Evolutionary conservation across 345 rosid species (phyloP).

Genomic region (Jatropha curcas): DNA sequence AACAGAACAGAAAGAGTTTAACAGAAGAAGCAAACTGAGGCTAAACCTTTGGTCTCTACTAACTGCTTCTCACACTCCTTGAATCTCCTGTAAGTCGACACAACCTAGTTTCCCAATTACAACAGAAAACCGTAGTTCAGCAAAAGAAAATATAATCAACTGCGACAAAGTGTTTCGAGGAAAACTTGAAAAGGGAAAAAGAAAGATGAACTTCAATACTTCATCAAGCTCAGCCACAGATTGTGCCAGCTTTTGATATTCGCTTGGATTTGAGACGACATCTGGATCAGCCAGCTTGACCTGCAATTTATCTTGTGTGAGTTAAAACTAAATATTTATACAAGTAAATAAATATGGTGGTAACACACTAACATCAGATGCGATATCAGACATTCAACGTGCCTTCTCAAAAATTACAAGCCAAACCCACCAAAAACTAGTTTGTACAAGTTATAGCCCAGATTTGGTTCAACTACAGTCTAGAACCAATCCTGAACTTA

Average conservation of each 20-base stretch:
- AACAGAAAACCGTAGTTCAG: neutral
- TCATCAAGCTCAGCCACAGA: constrained; percentile 87
- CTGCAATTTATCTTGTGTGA: constrained; percentile 34
- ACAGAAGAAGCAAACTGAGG: neutral
- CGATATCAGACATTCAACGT: neutral
- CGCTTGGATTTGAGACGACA: constrained; percentile 69
- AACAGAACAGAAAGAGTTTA: neutral
- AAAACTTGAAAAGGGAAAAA: neutral
- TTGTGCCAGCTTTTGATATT: constrained; percentile 87
- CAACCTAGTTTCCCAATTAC: constrained; percentile 52
- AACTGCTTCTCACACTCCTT: constrained; percentile 85
- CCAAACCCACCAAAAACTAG: neutral
- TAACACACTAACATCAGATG: neutral
- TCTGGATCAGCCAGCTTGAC: constrained; percentile 92
- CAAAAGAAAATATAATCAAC: neutral
- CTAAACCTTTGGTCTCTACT: constrained; percentile 70
- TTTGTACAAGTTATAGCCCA: neutral
- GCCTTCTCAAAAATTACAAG: neutral
- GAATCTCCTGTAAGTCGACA: constrained; percentile 62
- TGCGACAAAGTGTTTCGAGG: neutral
- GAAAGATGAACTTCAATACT: constrained; percentile 41
- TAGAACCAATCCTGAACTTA: no score
- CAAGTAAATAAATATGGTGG: neutral
- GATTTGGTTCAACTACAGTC: neutral
- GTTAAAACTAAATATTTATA: neutral